Percentiles rank a stretch among this genome's conserved stretches.
phyloP scores from a whole-genome alignment of 345 rosid species.

The Acer saccharum region DNA sequence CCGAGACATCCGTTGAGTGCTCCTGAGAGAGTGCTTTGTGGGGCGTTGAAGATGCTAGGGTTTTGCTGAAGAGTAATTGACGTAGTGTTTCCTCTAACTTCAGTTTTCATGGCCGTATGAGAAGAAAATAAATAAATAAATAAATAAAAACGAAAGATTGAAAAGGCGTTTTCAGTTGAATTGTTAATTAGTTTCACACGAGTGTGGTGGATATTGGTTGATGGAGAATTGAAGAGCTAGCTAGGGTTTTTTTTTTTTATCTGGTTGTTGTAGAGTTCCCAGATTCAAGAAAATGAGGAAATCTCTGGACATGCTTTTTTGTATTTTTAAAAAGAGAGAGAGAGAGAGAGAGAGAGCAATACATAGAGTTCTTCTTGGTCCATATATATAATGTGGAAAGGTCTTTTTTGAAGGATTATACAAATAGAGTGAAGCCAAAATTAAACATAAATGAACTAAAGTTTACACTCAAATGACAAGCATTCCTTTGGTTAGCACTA shows the following conservation, averaged over 20 bases:
- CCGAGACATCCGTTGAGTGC: slow-evolving; percentile 64
- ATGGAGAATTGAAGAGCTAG: slow-evolving; percentile 25
- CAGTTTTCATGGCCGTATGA: slow-evolving; percentile 43
- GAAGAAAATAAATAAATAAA: background rate
- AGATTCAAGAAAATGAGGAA: slow-evolving; percentile 17
- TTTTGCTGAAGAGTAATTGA: slow-evolving; percentile 44
- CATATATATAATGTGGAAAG: slow-evolving; percentile 19
- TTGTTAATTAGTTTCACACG: slow-evolving; percentile 15
- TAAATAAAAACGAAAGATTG: background rate
- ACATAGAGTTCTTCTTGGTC: background rate
- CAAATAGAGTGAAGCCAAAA: slow-evolving; percentile 27
- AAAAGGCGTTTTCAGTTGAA: background rate
- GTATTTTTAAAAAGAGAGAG: slow-evolving; percentile 10
- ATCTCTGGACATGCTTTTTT: slow-evolving; percentile 6
- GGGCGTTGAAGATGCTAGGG: slow-evolving; percentile 37
- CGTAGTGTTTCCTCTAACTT: slow-evolving; percentile 39
- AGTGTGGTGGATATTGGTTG: slow-evolving; percentile 26
- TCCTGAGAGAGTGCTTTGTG: slow-evolving; percentile 49
- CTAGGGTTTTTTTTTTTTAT: slow-evolving; percentile 33
- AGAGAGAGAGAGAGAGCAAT: background rate
- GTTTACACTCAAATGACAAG: slow-evolving; percentile 22
- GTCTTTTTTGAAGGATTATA: slow-evolving; percentile 25
- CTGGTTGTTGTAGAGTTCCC: slow-evolving; percentile 4
- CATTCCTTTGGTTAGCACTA: slow-evolving; percentile 7
- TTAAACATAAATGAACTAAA: slow-evolving; percentile 16